These are phyloP conservation scores for Streptanthus diversifolius DNA, from an alignment of 345 rosid species.

Conservation along the genomic window DNA sequence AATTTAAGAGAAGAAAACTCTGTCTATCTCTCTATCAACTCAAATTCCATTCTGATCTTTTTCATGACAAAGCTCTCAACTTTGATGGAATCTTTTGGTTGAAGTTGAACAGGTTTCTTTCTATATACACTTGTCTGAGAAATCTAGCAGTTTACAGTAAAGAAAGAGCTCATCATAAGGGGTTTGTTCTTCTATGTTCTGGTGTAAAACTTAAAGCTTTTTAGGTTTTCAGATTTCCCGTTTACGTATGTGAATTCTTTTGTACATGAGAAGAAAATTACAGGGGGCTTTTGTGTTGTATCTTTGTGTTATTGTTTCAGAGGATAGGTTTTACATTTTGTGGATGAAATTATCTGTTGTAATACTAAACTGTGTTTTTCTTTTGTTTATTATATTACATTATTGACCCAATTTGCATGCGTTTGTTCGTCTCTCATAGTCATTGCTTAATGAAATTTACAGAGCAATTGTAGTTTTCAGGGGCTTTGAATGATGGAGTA, in stretches of 20 bases:
- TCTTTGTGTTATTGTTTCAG: slow-evolving; percentile 28
- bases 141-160: slow-evolving; percentile 17
- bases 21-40: background rate
- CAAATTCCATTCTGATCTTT: background rate
- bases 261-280: slow-evolving; percentile 34
- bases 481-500: background rate
- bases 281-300: slow-evolving; percentile 17
- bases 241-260: slow-evolving; percentile 33
- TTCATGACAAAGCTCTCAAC: slow-evolving; percentile 1
- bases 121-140: slow-evolving; percentile 15
- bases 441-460: background rate
- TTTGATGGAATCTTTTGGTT: background rate
- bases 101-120: background rate
- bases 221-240: slow-evolving; percentile 22
- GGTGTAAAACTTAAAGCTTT: background rate
- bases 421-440: background rate
- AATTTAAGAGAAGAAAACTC: slow-evolving; percentile 19
- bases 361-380: slow-evolving; percentile 6
- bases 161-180: slow-evolving; percentile 9
- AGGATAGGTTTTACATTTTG: slow-evolving; percentile 22
- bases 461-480: background rate
- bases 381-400: background rate
- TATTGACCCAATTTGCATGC: background rate
- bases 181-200: slow-evolving; percentile 4
- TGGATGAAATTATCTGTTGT: slow-evolving; percentile 23